Evolutionary conservation across 2,329 filamentous ascomycete species (phyloP).

Genomic region (Arthrobotrys entomopaga): DNA sequence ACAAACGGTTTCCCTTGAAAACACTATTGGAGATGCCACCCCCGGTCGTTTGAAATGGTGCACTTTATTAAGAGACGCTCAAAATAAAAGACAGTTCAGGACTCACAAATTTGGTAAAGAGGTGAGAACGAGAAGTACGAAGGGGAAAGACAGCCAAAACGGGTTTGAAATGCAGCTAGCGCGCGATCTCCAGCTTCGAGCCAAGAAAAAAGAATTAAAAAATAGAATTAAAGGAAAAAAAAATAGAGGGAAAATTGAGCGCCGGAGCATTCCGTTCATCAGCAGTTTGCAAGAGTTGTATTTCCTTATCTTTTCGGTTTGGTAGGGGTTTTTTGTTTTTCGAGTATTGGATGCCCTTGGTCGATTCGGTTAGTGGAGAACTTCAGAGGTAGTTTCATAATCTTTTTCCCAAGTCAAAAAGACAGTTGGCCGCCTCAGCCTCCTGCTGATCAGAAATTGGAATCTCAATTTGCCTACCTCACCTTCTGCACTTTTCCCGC

Average conservation of each 20-base stretch:
- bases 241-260: not conserved
- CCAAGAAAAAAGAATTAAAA: too few species aligned
- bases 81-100: too few species aligned
- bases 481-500: slow-evolving; percentile 2
- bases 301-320: slow-evolving; percentile 11
- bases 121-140: slow-evolving; percentile 14
- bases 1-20: not conserved
- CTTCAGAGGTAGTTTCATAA: slow-evolving; percentile 4
- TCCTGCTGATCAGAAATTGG: slow-evolving; percentile 15
- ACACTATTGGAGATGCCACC: slow-evolving; percentile 13
- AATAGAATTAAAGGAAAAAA: too few species aligned
- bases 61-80: too few species aligned
- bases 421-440: slow-evolving; percentile 10
- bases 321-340: slow-evolving; percentile 4
- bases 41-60: slow-evolving; percentile 4
- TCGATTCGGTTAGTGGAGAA: slow-evolving; percentile 17
- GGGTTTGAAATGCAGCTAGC: slow-evolving; percentile 33
- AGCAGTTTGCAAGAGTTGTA: not conserved
- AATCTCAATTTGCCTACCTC: not conserved
- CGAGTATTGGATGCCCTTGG: slow-evolving; percentile 2
- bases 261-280: not conserved
- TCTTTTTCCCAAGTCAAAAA: not conserved
- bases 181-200: slow-evolving; percentile 23
- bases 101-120: not conserved
- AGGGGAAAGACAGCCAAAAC: slow-evolving; percentile 6